Base-by-base conservation (phyloP, 805 yeast species). In the Blastobotrys terrestris region DNA sequence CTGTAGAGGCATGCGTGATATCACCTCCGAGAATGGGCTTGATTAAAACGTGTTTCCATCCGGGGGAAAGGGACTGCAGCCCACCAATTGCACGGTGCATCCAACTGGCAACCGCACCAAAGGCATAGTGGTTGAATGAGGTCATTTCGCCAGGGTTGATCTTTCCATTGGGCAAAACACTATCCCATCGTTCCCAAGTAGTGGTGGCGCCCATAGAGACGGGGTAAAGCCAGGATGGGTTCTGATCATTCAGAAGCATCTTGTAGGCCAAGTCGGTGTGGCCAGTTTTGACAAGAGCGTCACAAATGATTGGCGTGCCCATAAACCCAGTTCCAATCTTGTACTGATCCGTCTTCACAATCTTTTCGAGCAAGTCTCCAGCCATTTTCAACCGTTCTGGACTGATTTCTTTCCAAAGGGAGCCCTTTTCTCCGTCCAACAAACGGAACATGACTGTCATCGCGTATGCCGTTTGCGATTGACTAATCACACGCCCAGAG, bases 121-220 rank as follows among this genome's bases (percentile, higher is more conserved):
- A 52, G 11, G 64, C 63, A 47, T 61, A 61, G 31, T 61, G 64
- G 46, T 62, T 63, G 63, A 63, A 63, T n/a, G 66, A 63, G 1
- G 67, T 63, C 67, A 63, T 63, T 14, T 53, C 59, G 7, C 67
- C 67, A 2, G 65, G 63, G 48, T 63, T 63, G 50, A 63, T 59
- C 31, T 48, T 45, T 2, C 67, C 67, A 46, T 63, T 58, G 1
- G 62, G 63, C 31, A 61, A 45, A 63, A 63, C 60, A 48, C 67
- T 63, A 45, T 63, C 64, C 66, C 66, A 63, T 7, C 67, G 58
- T 44, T 63, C 67, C 67, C 67, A 63, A 11, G 60, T 52, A 1
- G 67, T 63, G 19, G 67, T 63, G 3, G 67, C 67, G 2, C 67
- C 67, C 64, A 63, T 59, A 5, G 66, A 45, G 3, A 63, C 61